Base-by-base conservation (phyloP, 2,329 filamentous ascomycete genomes). In the Didymella lethalis region DNA sequence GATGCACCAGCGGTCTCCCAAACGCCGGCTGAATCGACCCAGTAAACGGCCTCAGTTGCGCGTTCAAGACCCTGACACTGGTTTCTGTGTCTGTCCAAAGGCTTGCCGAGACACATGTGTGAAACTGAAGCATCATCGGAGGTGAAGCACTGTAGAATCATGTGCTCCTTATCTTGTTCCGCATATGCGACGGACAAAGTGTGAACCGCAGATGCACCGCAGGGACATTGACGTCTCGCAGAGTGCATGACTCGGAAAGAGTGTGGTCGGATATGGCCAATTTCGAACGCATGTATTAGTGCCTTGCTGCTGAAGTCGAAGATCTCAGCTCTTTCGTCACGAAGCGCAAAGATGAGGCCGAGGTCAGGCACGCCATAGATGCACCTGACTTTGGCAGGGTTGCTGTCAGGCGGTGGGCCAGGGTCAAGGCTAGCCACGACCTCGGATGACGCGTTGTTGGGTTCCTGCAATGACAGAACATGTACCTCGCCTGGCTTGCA, bases 141-240 rank as follows among this genome's bases (percentile, higher is more conserved):
- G 0, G 82, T 78, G 67, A 88, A 90, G 0, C 84, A 88, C 52
- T 90, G 87, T 62, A 92, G 79, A 20, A 91, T 81, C 56, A 88
- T 86, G 48, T 88, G 84, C 11, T 85, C 83, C 0, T 84, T 85
- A 20, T 86, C 84, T 4, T 80, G 78, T 58, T 85, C 84, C 3
- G 83, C 82, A 69, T 91, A 92, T 12, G 84, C 85, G 23, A 92
- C 75, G 0, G 85, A 87, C n/a, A 92, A 79, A 14, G 84, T 87
- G 28, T 82, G 81, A 1, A 93, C 76, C 0, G 87, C 85, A 1
- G 82, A 77, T 1, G 82, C 83, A 14, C 83, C 84, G 45, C 84
- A 87, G 54, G 81, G 58, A 59, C 83, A 86, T 59, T 78, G 79
- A 47, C 81, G 80, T 56, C 78, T 82, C 44, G 78, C 77, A 1